Base-by-base conservation (phyloP, 257 asterid species). In the Gynochthodes officinalis region DNA sequence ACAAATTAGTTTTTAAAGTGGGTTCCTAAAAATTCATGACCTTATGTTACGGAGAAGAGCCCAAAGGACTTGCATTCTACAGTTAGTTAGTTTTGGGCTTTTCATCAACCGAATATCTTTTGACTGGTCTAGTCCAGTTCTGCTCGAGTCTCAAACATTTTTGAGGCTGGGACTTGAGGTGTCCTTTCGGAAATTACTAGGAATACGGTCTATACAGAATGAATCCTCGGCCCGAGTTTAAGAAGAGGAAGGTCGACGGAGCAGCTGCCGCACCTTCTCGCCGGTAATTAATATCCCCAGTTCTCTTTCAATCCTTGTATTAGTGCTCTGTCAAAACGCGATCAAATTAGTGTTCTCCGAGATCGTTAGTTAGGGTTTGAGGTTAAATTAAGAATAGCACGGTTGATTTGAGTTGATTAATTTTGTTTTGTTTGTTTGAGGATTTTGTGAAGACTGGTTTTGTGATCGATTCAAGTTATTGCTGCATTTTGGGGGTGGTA, bases 161-260 rank as follows among this genome's bases (percentile, higher is more conserved):
- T 55, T 27, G 10, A 9, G 14, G n/a, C 28, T 5, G 59, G n/a
- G n/a, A n/a, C n/a, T n/a, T n/a, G n/a, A n/a, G n/a, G n/a, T n/a
- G n/a, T n/a, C n/a, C n/a, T n/a, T n/a, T n/a, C n/a, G n/a, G n/a
- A n/a, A n/a, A n/a, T n/a, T n/a, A n/a, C n/a, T n/a, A n/a, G n/a
- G n/a, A n/a, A n/a, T n/a, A n/a, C n/a, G n/a, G n/a, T n/a, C n/a
- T n/a, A n/a, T n/a, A n/a, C n/a, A n/a, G n/a, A n/a, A 79, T 75
- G 77, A 61, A 67, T 62, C 53, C 67, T 18, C 65, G 27, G 53
- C 53, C 77, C 7, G 77, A 65, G 18, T 74, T 83, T 30, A 89
- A 85, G 86, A 83, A 82, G 84, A 76, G 77, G 85, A 89, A 81
- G 74, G 67, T 78, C 40, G 84, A 82, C 4, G 71, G 72, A 44